Evolutionary conservation across 139 green algal genomes (phyloP).

Genomic region (Marvania coccoides): DNA sequence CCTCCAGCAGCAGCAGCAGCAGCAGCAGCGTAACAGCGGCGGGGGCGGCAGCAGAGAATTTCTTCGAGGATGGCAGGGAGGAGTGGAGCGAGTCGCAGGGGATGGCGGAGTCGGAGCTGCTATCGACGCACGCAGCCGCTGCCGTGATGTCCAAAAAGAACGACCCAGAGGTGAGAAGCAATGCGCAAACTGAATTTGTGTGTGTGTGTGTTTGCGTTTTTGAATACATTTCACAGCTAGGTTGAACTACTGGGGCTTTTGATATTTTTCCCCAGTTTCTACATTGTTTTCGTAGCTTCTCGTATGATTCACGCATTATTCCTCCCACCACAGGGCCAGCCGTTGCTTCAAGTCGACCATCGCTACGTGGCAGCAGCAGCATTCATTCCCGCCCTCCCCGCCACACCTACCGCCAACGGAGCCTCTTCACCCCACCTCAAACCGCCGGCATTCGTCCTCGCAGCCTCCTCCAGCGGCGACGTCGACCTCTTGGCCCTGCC

Average conservation of each 20-base stretch:
- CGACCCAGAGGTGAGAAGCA: neutral
- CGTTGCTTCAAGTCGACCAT: neutral
- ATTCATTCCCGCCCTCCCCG: neutral
- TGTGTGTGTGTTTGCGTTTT: too few species aligned
- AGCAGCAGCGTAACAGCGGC: neutral
- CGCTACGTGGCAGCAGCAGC: neutral
- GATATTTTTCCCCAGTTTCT: too few species aligned
- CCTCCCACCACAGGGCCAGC: neutral
- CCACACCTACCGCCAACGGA: neutral
- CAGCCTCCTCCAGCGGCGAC: slow-evolving; percentile 10
- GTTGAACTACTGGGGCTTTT: too few species aligned
- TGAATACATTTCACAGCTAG: too few species aligned
- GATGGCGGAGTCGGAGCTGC: slow-evolving; percentile 6
- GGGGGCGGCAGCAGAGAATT: neutral
- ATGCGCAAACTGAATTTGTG: slow-evolving; percentile 7
- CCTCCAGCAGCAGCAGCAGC: neutral
- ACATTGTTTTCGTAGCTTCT: too few species aligned
- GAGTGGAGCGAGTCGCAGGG: neutral
- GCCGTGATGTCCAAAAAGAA: neutral
- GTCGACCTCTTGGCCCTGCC: slow-evolving; percentile 10
- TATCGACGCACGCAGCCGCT: neutral
- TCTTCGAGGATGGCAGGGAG: too few species aligned
- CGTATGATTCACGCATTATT: too few species aligned
- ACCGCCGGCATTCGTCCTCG: slow-evolving; percentile 10
- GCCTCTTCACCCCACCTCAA: neutral